These are phyloP conservation scores for Pythium phragmitis DNA, from an alignment of 352 stramenopile species.

Conservation along the genomic window DNA sequence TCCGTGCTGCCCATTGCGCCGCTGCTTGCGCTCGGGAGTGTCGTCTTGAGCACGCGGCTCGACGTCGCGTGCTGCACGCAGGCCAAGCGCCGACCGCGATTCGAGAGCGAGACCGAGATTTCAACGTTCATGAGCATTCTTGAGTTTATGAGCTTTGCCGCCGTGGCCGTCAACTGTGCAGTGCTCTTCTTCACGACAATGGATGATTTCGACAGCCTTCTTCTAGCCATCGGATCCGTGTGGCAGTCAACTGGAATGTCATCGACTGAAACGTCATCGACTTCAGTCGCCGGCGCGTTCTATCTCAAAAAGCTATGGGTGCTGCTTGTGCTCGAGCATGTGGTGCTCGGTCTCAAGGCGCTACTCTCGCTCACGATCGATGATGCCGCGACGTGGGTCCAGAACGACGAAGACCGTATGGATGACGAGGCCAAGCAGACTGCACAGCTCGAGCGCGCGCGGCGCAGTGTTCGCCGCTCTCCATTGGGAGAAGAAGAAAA, in stretches of 20 bases:
- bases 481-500: neutral
- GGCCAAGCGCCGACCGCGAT: constrained; percentile 66
- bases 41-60: constrained; percentile 86
- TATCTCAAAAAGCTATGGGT: constrained; percentile 66
- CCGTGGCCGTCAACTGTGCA: constrained; percentile 71
- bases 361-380: constrained; percentile 64
- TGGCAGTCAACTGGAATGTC: neutral
- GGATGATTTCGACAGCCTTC: constrained; percentile 61
- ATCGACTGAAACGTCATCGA: neutral
- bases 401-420: constrained; percentile 57
- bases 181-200: constrained; percentile 72
- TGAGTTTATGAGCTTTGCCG: constrained; percentile 89
- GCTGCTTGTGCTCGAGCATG: constrained; percentile 61
- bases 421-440: constrained; percentile 41
- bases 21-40: constrained; percentile 84
- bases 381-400: constrained; percentile 71
- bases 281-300: neutral
- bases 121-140: constrained; percentile 91
- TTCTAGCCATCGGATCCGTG: constrained; percentile 18
- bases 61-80: constrained; percentile 83
- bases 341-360: constrained; percentile 63
- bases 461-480: neutral
- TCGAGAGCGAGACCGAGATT: constrained; percentile 84
- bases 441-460: constrained; percentile 16
- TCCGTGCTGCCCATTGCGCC: constrained; percentile 88